Evolutionary conservation across 768 basidiomycete species (phyloP), one percentile per base, ranked within the genome.

Genomic region (Termitomyces titanicus): DNA sequence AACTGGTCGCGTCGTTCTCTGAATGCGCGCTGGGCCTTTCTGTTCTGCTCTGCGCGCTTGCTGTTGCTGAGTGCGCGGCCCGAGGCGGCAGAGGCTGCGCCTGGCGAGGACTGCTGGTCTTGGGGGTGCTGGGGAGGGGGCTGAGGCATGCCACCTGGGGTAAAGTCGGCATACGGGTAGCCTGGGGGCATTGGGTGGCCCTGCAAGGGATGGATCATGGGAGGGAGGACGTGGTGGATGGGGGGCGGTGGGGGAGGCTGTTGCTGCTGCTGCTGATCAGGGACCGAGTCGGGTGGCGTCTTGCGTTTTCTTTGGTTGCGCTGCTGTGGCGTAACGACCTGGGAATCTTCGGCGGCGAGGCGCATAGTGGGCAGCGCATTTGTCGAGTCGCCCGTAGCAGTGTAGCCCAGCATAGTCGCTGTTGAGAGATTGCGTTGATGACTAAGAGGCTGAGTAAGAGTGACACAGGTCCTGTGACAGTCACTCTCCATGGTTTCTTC

Each of bases 11-110:
- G 77, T 29, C 94, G 83, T 68, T 94, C 90, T 57, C 94, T 76
- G 70, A 95, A 97, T 1, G 92, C 93, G 39, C 93, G 80, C 72
- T 97, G 94, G 0, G 94, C 94, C 70, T 94, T 94, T 62, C 94
- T 80, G 69, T 97, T 97, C 74, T 97, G 94, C 64, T 95, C 94
- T 40, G 94, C 94, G 10, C 94, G 83, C 66, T 94, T 94, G 67
- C 85, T 89, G 65, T 79, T 83, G 69, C 87, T 90, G 47, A 94
- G 76, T 11, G 83, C 72, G 45, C 91, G 77, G 24, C 79, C 79
- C 18, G 72, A 69, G 42, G 63, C 59, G 37, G 71, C 54, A 47
- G 46, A 22, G 25, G 61, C 17, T 64, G 62, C 7, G 7, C 67
- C 65, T 9, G 68, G 66, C 51, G 68, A 1, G 62, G 24, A 66